Percentiles rank a stretch among this genome's conserved stretches.
These are phyloP conservation scores for Mycena leptocephala DNA, from an alignment of 768 basidiomycete species.

Conservation along the genomic window DNA sequence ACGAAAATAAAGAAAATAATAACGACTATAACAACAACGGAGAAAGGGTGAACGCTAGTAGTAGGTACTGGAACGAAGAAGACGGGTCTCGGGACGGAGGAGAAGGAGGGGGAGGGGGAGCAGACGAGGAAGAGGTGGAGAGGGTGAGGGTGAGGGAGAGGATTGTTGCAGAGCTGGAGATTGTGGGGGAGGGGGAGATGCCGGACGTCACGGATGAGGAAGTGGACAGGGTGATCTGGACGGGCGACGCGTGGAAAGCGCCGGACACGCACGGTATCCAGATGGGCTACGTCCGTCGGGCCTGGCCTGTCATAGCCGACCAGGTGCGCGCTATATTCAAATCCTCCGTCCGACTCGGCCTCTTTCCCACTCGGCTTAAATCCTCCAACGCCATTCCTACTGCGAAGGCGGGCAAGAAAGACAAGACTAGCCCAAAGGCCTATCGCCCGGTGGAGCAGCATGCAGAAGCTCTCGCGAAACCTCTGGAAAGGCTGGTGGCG, in stretches of 20 bases:
- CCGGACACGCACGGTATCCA: background rate
- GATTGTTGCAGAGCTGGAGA: background rate
- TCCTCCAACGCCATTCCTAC: background rate
- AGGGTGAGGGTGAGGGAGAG: background rate
- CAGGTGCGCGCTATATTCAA: background rate
- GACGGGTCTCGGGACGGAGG: background rate
- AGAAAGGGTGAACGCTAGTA: conserved; percentile 4
- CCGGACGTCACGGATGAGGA: background rate
- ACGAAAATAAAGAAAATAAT: background rate
- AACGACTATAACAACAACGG: background rate
- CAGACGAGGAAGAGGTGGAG: background rate
- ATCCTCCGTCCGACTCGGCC: background rate
- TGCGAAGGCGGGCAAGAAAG: background rate
- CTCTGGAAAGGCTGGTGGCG: background rate
- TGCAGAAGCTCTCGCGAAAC: background rate
- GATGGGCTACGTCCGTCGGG: background rate
- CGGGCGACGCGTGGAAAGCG: background rate
- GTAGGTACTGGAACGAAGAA: background rate
- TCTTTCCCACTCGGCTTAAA: background rate
- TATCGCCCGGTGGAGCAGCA: background rate
- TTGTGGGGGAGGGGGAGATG: background rate
- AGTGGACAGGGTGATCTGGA: background rate
- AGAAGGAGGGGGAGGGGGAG: background rate
- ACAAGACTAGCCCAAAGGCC: background rate
- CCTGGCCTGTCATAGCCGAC: background rate